Conservation (phyloP, 495 filamentous ascomycete genomes). For the Penicillium subrubescens region DNA sequence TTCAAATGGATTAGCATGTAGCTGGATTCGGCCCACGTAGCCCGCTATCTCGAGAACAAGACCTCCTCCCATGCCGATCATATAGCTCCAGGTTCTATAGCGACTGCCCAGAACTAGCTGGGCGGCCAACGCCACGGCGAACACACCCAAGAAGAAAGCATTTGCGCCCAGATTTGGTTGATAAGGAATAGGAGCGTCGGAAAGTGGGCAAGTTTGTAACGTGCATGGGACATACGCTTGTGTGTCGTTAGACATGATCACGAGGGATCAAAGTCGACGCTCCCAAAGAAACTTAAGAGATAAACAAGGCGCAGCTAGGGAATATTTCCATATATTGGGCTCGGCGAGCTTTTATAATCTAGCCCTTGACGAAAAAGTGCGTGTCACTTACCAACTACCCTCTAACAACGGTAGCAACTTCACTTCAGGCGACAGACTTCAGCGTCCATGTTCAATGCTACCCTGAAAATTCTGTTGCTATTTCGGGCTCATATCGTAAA, state of each 20-base stretch:
- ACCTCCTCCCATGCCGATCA: conserved; percentile 28
- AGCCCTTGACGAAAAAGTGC: too few species aligned
- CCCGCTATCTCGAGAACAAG: conserved; percentile 39
- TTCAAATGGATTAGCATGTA: conserved; percentile 38
- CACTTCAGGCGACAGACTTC: background rate
- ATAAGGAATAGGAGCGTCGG: conserved; percentile 34
- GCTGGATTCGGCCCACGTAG: conserved; percentile 33
- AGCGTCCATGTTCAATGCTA: background rate
- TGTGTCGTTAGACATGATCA: background rate
- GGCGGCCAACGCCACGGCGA: conserved; percentile 25
- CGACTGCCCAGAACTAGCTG: conserved; percentile 32
- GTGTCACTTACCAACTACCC: too few species aligned
- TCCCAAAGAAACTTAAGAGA: background rate
- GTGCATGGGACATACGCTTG: conserved; percentile 28
- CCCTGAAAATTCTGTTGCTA: background rate
- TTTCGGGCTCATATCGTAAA: background rate
- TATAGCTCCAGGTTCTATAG: conserved; percentile 35
- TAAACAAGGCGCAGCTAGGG: background rate
- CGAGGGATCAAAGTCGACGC: background rate
- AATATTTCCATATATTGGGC: background rate
- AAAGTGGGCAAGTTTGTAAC: conserved; percentile 41
- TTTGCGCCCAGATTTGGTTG: conserved; percentile 40
- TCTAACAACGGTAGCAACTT: background rate
- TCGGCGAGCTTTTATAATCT: background rate
- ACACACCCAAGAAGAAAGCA: conserved; percentile 35